phyloP scores from a whole-genome alignment of 495 filamentous ascomycete species.

The Halenospora varia region DNA sequence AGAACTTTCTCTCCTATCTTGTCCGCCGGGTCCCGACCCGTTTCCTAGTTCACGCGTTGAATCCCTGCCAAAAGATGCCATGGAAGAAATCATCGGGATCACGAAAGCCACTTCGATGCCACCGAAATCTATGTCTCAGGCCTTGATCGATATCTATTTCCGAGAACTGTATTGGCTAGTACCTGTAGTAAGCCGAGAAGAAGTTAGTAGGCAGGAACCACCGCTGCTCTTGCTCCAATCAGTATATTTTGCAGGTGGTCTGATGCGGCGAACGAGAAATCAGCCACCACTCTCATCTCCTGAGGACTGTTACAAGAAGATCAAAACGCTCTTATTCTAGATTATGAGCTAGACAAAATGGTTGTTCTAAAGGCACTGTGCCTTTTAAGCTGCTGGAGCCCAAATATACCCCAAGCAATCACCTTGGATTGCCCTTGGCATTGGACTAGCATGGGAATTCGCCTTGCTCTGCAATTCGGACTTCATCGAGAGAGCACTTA shows the following conservation, averaged over 20 bases:
- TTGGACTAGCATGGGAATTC: not conserved
- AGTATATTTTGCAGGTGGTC: not conserved
- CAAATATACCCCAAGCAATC: not conserved
- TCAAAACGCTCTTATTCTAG: constrained; percentile 1
- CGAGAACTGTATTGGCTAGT: not conserved
- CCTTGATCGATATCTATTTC: not conserved
- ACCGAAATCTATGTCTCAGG: not conserved
- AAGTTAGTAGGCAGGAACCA: not conserved
- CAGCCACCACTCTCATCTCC: not conserved
- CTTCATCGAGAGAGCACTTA: not conserved
- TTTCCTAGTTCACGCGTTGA: not conserved
- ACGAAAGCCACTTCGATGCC: not conserved
- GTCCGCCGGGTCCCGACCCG: not conserved
- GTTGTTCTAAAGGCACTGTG: not conserved
- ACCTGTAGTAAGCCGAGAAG: not conserved
- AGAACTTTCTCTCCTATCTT: not conserved
- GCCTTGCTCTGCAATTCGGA: not conserved
- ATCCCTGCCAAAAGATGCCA: not conserved
- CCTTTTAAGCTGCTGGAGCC: not conserved
- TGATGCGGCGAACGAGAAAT: not conserved
- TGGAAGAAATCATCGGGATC: not conserved
- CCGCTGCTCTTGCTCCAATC: not conserved
- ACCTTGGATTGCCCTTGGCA: not conserved
- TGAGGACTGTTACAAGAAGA: not conserved
- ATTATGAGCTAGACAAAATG: not conserved